Conservation (phyloP, 2,329 filamentous ascomycete species). For the Botrytis cinerea region DNA sequence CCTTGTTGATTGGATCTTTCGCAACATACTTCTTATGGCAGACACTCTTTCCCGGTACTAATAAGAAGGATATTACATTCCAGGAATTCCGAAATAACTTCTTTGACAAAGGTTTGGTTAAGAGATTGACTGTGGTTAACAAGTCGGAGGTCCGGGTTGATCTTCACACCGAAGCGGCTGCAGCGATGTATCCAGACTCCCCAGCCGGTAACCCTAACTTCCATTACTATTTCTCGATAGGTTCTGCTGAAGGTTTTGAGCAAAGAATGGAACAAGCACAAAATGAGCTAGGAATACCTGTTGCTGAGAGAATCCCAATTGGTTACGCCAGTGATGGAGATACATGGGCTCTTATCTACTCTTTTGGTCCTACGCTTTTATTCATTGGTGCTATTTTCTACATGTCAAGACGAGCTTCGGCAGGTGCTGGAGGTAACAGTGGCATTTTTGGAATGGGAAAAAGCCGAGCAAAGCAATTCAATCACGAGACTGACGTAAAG, state of each 20-base stretch:
- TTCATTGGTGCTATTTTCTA: conserved; percentile 82
- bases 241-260: conserved; percentile 92
- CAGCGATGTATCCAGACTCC: conserved; percentile 74
- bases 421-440: conserved; percentile 64
- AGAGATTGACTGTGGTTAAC: conserved; percentile 83
- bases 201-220: conserved; percentile 68
- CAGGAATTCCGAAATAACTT: conserved; percentile 94
- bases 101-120: conserved; percentile 91
- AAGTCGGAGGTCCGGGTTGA: conserved; percentile 77
- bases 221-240: conserved; percentile 92
- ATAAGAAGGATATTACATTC: conserved; percentile 86
- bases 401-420: conserved; percentile 73
- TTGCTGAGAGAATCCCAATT: conserved; percentile 87
- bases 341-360: conserved; percentile 57
- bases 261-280: conserved; percentile 85
- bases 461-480: conserved; percentile 95
- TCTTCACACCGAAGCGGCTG: conserved; percentile 73
- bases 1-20: conserved; percentile 53
- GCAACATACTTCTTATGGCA: conserved; percentile 64
- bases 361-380: conserved; percentile 67
- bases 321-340: conserved; percentile 78
- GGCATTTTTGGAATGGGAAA: conserved; percentile 96
- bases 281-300: conserved; percentile 80
- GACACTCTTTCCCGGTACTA: conserved; percentile 66
- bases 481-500: conserved; percentile 93